Evolutionary conservation across 2,329 filamentous ascomycete genomes (phyloP), one percentile per base, ranked within the genome.

Genomic region (Fusarium sacchari): DNA sequence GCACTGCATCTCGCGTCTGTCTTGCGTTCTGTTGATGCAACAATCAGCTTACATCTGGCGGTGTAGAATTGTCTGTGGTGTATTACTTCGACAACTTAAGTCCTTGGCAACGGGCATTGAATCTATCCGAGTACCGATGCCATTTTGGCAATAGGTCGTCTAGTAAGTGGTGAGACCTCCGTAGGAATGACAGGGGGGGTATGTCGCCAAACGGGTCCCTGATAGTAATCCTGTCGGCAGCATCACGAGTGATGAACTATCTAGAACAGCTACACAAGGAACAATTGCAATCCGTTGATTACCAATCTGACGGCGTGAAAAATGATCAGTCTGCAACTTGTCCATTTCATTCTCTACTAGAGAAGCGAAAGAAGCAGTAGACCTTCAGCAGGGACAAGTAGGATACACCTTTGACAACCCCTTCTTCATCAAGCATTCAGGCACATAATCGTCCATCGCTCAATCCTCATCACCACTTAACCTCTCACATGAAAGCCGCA

Each of bases 61-160:
- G 49, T 52, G 32, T 36, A 26, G 30, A 20, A 17, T 1, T 6
- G 3, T 2, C 22, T 20, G 17, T 10, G 7, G 30, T 34, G 30
- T 7, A 24, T 14, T 34, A 3, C 11, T 24, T 36, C 13, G 7
- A 15, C n/a, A 26, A 1, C n/a, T 3, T 36, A 2, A 7, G 3
- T 24, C 13, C 17, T 50, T 13, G 6, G 32, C 4, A 26, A 52
- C n/a, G 32, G 32, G n/a, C n/a, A 17, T 34, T 20, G 13, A 26
- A 26, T 52, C n/a, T 36, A 52, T 26, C 49, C 49, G 32, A 17
- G 9, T 15, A 13, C 22, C 47, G 22, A 24, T 18, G 0, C 11
- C 1, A 14, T 24, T 13, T 14, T 7, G 2, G 5, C 0, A 7
- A 2, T 3, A 32, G 15, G 10, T 49, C 1, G 18, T 3, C 5